Evolutionary conservation across 495 filamentous ascomycete genomes (phyloP).

Genomic region (Annulohypoxylon bovei): DNA sequence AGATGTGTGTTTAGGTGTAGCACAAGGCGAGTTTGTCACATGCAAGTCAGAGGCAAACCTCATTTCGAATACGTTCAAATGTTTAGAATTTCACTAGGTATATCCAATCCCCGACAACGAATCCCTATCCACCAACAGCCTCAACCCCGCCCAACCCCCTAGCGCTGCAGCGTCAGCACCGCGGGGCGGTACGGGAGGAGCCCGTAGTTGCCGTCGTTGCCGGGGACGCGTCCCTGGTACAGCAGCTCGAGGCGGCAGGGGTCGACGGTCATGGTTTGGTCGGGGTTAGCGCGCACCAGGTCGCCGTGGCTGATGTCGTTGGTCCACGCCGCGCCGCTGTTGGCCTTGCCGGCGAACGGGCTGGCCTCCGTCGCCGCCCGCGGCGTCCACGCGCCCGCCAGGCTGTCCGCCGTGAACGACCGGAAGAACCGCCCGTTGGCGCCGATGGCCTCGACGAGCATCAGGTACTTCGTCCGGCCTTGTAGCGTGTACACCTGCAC

Average conservation of each 20-base stretch:
- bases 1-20: no score
- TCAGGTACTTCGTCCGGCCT: constrained; percentile 63
- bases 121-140: background rate
- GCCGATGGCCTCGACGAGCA: constrained; percentile 72
- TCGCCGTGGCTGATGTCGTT: constrained; percentile 73
- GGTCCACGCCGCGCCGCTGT: constrained; percentile 70
- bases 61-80: no score
- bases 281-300: constrained; percentile 61
- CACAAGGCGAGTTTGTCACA: no score
- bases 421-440: constrained; percentile 69
- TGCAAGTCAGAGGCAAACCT: no score
- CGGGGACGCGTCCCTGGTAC: constrained; percentile 62
- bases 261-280: constrained; percentile 67
- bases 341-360: constrained; percentile 70
- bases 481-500: constrained; percentile 70
- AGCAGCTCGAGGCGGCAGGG: constrained; percentile 68
- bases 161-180: constrained; percentile 58
- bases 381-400: constrained; percentile 63
- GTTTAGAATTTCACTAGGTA: no score
- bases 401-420: constrained; percentile 65
- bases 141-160: background rate
- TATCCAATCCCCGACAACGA: background rate
- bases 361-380: constrained; percentile 61
- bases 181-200: constrained; percentile 61
- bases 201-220: constrained; percentile 51